Evolutionary conservation across 1,284 basidiomycete species (phyloP).

Genomic region (Fomitopsis betulina): DNA sequence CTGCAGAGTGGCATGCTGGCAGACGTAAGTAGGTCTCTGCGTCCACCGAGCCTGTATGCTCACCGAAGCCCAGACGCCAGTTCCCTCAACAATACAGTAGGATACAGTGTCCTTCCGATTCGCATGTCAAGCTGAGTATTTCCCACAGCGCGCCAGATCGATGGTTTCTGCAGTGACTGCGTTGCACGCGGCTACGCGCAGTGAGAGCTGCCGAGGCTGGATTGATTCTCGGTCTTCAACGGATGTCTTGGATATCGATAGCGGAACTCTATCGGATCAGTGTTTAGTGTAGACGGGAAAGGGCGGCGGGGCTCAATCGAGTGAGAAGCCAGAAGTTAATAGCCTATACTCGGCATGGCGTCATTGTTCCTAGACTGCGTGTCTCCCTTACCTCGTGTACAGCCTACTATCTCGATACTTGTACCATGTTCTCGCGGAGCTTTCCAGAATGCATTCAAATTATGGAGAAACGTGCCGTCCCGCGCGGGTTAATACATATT

Average conservation of each 20-base stretch:
- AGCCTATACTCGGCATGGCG: not conserved
- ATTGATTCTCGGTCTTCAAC: not conserved
- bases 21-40: slow-evolving; percentile 50
- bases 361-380: not conserved
- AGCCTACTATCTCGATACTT: not conserved
- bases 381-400: not conserved
- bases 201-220: not conserved
- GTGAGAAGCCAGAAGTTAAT: slow-evolving; percentile 1
- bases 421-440: not conserved
- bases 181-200: not conserved
- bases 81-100: slow-evolving; percentile 65
- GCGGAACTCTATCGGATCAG: slow-evolving; percentile 1
- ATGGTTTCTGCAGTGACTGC: slow-evolving; percentile 39
- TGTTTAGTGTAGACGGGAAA: not conserved
- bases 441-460: not conserved
- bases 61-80: slow-evolving; percentile 42
- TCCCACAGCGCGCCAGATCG: slow-evolving; percentile 39
- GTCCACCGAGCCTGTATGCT: not conserved
- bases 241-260: not conserved
- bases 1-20: slow-evolving; percentile 62
- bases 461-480: not conserved
- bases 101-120: slow-evolving; percentile 7
- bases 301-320: not conserved
- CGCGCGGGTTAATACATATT: not conserved
- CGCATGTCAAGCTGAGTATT: slow-evolving; percentile 8